These are phyloP conservation scores for Wallacemonas sp. DNA, from an alignment of 208 protist genomes.

Conservation along the genomic window DNA sequence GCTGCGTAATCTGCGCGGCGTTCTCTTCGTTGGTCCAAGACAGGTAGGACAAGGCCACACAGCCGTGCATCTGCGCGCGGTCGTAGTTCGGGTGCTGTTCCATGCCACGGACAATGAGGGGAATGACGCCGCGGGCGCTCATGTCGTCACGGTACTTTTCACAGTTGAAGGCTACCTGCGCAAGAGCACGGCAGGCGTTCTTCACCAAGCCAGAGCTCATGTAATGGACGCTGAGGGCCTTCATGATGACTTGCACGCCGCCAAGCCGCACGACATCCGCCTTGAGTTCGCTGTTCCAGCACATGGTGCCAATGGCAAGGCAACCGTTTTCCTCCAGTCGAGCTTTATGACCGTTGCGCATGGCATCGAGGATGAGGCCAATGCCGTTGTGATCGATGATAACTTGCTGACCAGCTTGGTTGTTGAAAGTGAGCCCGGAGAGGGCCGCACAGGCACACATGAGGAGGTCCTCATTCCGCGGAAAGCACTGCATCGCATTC, in stretches of 20 bases:
- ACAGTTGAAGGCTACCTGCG: constrained; percentile 90
- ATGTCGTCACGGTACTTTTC: constrained; percentile 88
- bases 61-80: constrained; percentile 89
- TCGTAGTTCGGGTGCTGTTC: constrained; percentile 84
- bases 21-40: constrained; percentile 89
- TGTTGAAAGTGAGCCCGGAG: constrained; percentile 88
- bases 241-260: constrained; percentile 84
- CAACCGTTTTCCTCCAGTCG: constrained; percentile 87
- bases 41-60: constrained; percentile 90
- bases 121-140: constrained; percentile 81
- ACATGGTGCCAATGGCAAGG: constrained; percentile 90
- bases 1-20: constrained; percentile 75
- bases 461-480: constrained; percentile 79
- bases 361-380: constrained; percentile 75
- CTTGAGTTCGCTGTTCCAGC: constrained; percentile 92
- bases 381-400: constrained; percentile 80
- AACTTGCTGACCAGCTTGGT: constrained; percentile 74
- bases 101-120: constrained; percentile 87
- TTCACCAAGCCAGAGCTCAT: constrained; percentile 82
- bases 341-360: constrained; percentile 75
- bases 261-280: constrained; percentile 79
- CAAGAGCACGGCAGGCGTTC: constrained; percentile 88
- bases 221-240: constrained; percentile 77
- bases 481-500: constrained; percentile 81
- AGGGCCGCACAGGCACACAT: constrained; percentile 83